Evolutionary conservation across 139 green algal genomes (phyloP), one percentile per base, ranked within the genome.

Genomic region (Micractinium conductrix): DNA sequence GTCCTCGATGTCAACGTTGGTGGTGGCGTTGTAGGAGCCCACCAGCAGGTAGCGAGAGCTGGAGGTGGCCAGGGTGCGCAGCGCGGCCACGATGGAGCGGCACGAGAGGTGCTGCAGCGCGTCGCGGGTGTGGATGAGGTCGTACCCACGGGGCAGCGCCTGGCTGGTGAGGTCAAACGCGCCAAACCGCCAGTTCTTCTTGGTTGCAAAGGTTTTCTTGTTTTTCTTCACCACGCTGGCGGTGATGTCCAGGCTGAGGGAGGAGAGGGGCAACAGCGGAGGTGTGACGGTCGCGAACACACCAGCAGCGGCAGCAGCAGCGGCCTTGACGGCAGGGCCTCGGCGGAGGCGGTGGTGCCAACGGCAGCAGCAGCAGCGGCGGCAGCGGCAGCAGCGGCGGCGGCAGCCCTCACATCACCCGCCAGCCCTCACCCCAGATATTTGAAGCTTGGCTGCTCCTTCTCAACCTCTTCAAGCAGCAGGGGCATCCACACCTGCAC

Each of bases 41-140:
- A 68, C 60, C 14, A 72, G 65, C 65, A 72, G 65, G 33, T 72
- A 72, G 9, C 65, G 65, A 6, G 65, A 33, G n/a, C 65, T 33
- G 1, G 65, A 72, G 65, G 26, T 1, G 6, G 65, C 65, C 65
- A 72, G n/a, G 65, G 26, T 72, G 65, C 65, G 65, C 65, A 72
- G 65, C 33, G 65, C 65, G n/a, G n/a, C 65, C 33, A 72, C 65
- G n/a, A 37, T 38, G 33, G 33, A 30, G 65, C 19, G 28, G 65
- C 65, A 72, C 10, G 21, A 26, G n/a, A 72, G 65, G 65, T 72
- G 65, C 65, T 72, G 65, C 65, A 72, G 35, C n/a, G 65, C 65
- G 33, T 72, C 65, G 6, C 65, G 65, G 1, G 65, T 72, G 65
- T 72, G 65, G 1, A 72, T 38, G 12, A 72, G 35, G 65, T 72